A percentile compares a stretch with the other conserved stretches of the same genome.
Conservation (phyloP, 2,329 filamentous ascomycete genomes). For the Whalleya microplaca region DNA sequence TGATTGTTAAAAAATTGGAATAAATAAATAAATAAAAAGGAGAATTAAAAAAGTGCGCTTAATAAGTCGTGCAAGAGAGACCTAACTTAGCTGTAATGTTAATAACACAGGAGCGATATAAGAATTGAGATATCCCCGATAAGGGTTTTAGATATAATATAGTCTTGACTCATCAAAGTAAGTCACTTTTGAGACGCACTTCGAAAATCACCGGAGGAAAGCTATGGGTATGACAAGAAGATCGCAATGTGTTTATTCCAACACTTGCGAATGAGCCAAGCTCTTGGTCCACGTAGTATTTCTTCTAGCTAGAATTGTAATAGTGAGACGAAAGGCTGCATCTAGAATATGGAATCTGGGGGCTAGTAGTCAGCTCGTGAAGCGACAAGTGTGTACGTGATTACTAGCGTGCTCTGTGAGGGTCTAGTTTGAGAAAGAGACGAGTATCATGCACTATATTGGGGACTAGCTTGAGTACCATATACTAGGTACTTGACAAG, state of each 20-base stretch:
- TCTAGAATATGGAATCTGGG: neutral
- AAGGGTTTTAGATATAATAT: neutral
- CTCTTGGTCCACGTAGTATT: neutral
- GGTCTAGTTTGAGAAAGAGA: neutral
- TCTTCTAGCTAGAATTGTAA: neutral
- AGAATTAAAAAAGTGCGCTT: no score
- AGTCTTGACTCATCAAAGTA: neutral
- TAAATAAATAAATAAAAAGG: no score
- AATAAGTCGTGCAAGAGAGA: no score
- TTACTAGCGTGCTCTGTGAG: neutral
- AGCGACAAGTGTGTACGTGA: no score
- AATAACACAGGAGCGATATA: neutral
- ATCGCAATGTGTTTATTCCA: neutral
- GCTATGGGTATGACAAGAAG: neutral
- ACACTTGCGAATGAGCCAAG: neutral
- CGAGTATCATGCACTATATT: neutral
- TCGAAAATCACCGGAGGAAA: neutral
- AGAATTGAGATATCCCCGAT: neutral
- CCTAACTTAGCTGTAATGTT: neutral
- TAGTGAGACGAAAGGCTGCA: neutral
- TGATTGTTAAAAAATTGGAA: neutral
- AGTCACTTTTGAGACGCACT: neutral
- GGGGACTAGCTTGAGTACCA: neutral
- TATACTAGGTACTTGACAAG: neutral
- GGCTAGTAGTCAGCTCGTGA: neutral